These are phyloP conservation scores for Colletotrichum tabaci DNA, from an alignment of 2,329 filamentous ascomycete genomes.

Conservation along the genomic window DNA sequence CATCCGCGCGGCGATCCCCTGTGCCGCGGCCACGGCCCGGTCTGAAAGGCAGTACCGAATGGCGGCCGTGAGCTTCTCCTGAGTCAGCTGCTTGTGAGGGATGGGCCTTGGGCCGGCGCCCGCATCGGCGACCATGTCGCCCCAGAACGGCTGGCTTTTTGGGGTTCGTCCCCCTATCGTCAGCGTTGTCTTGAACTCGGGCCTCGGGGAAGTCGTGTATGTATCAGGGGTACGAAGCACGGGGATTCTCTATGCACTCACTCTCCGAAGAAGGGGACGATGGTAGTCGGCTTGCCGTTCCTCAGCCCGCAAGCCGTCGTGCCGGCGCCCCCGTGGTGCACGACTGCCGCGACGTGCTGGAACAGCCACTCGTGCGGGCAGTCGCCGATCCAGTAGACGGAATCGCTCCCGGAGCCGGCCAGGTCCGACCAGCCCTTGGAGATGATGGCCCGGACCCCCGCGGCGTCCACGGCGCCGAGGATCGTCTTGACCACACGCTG, in stretches of 20 bases:
- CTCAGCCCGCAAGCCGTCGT: conserved; percentile 32
- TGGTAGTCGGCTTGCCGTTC: conserved; percentile 22
- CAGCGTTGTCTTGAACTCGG: not conserved
- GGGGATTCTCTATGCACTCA: not conserved
- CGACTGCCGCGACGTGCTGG: conserved; percentile 24
- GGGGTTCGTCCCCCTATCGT: too few relatives aligned
- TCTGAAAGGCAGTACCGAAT: conserved; percentile 52
- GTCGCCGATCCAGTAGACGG: conserved; percentile 44
- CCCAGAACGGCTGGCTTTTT: conserved; percentile 57
- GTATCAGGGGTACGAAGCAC: not conserved
- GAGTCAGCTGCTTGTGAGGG: conserved; percentile 52
- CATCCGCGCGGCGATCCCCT: conserved; percentile 15
- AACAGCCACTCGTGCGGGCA: conserved; percentile 36
- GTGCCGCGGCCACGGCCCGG: conserved; percentile 31
- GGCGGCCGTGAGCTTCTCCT: conserved; percentile 52
- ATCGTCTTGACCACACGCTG: conserved; percentile 59
- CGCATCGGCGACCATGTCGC: conserved; percentile 55
- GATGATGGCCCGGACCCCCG: conserved; percentile 66
- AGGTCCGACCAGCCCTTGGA: conserved; percentile 50
- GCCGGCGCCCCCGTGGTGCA: conserved; percentile 32
- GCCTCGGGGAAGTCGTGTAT: not conserved
- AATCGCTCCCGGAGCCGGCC: conserved; percentile 51
- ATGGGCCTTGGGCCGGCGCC: conserved; percentile 57
- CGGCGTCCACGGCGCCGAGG: conserved; percentile 61
- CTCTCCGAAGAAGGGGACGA: conserved; percentile 35